phyloP scores from a whole-genome alignment of 1,284 basidiomycete species.

The Leccinum subrobustum region DNA sequence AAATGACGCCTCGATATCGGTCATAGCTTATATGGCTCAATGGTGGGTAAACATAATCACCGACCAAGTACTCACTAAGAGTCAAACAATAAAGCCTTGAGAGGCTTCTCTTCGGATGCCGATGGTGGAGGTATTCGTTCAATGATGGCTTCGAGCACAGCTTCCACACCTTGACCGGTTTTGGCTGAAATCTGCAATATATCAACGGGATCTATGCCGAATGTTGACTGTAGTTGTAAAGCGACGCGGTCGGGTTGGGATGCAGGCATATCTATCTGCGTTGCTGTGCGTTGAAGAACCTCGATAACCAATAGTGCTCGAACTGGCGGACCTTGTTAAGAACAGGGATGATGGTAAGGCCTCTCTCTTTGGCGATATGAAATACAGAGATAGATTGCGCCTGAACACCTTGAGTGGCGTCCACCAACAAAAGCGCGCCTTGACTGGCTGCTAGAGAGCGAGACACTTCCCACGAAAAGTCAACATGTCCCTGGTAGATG shows the following conservation, averaged over 20 bases:
- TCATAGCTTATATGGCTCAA: slow-evolving; percentile 70
- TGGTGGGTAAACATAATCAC: background rate
- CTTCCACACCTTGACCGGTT: slow-evolving; percentile 80
- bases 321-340: slow-evolving; percentile 79
- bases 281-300: slow-evolving; percentile 3
- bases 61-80: slow-evolving; percentile 61
- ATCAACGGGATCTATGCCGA: slow-evolving; percentile 73
- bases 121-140: slow-evolving; percentile 79
- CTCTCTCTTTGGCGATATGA: slow-evolving; percentile 81
- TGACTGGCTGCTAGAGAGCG: slow-evolving; percentile 92
- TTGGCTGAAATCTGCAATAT: slow-evolving; percentile 89
- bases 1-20: slow-evolving; percentile 95
- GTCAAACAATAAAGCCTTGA: slow-evolving; percentile 92
- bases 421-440: slow-evolving; percentile 88
- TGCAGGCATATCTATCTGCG: slow-evolving; percentile 84
- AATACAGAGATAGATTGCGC: slow-evolving; percentile 97
- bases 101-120: slow-evolving; percentile 49
- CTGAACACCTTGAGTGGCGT: slow-evolving; percentile 97
- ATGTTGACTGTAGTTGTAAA: slow-evolving; percentile 77
- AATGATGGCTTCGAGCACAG: slow-evolving; percentile 84
- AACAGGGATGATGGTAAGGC: slow-evolving; percentile 87
- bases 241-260: slow-evolving; percentile 81
- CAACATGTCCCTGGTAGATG: slow-evolving; percentile 77
- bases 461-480: slow-evolving; percentile 96
- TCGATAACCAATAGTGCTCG: background rate